Evolutionary conservation across 768 basidiomycete genomes (phyloP).

Genomic region (Phylloporus arenicola): DNA sequence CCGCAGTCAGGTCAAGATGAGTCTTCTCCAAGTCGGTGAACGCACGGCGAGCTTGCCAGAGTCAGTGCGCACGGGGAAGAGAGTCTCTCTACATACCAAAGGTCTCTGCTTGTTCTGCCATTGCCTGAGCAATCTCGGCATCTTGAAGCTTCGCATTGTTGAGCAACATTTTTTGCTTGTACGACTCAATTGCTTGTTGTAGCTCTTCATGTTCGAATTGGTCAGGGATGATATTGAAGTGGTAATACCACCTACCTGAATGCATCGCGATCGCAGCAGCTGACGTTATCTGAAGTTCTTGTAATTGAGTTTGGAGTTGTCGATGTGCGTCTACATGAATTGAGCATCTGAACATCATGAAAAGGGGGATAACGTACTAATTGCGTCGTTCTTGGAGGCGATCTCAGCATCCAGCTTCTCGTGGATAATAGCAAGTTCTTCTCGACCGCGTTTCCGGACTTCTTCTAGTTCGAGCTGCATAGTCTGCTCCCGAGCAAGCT

Average conservation of each 20-base stretch:
- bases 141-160: constrained; percentile 59
- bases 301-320: constrained; percentile 52
- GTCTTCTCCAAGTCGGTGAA: constrained; percentile 59
- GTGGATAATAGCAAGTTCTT: constrained; percentile 50
- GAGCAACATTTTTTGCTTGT: constrained; percentile 57
- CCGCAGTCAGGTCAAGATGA: constrained; percentile 44
- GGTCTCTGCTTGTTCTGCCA: constrained; percentile 58
- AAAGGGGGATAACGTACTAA: constrained; percentile 37
- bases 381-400: constrained; percentile 51
- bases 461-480: constrained; percentile 62
- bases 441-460: constrained; percentile 57
- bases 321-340: constrained; percentile 47
- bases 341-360: background rate
- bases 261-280: constrained; percentile 56
- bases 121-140: constrained; percentile 63
- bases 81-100: constrained; percentile 38
- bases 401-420: constrained; percentile 52
- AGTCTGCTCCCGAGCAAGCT: constrained; percentile 65
- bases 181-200: constrained; percentile 56
- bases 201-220: constrained; percentile 40
- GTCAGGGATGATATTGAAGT: background rate
- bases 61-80: constrained; percentile 9
- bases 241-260: constrained; percentile 38
- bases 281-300: constrained; percentile 58
- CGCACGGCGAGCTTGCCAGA: constrained; percentile 48